These are phyloP conservation scores for Carallia brachiata DNA, from an alignment of 345 rosid species.

Conservation along the genomic window DNA sequence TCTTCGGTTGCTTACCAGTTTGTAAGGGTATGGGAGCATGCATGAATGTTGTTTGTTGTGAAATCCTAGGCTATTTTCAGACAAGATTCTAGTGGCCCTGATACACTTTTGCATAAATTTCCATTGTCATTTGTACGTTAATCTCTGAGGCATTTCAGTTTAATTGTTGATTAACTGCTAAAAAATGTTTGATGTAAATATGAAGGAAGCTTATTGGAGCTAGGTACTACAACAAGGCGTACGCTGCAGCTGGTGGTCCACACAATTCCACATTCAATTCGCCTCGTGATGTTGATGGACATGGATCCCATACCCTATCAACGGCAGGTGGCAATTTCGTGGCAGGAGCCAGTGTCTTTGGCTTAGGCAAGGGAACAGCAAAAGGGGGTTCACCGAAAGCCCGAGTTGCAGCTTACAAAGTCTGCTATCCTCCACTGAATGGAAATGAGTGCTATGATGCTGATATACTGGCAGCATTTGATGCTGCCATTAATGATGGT, in stretches of 20 bases:
- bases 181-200: background rate
- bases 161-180: background rate
- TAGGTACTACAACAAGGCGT: slow-evolving; percentile 30
- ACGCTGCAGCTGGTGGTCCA: slow-evolving; percentile 16
- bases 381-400: slow-evolving; percentile 28
- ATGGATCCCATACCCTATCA: slow-evolving; percentile 26
- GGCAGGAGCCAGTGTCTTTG: slow-evolving; percentile 15
- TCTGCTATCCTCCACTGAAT: slow-evolving; percentile 20
- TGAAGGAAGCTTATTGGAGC: slow-evolving; percentile 31
- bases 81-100: too few relatives aligned
- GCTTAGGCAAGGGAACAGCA: slow-evolving; percentile 18
- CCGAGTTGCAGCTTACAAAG: slow-evolving; percentile 23
- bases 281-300: slow-evolving; percentile 24
- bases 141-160: background rate
- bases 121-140: too few relatives aligned
- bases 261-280: slow-evolving; percentile 20
- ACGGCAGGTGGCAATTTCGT: slow-evolving; percentile 29
- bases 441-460: slow-evolving; percentile 26
- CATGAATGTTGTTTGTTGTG: too few relatives aligned
- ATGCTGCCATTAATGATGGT: slow-evolving; percentile 24
- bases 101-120: too few relatives aligned
- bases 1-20: too few relatives aligned
- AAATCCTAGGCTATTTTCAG: too few relatives aligned
- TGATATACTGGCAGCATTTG: slow-evolving; percentile 24
- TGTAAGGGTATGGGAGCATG: too few relatives aligned